These are phyloP conservation scores for Hypericum perforatum DNA, from an alignment of 345 rosid genomes.

Conservation along the genomic window DNA sequence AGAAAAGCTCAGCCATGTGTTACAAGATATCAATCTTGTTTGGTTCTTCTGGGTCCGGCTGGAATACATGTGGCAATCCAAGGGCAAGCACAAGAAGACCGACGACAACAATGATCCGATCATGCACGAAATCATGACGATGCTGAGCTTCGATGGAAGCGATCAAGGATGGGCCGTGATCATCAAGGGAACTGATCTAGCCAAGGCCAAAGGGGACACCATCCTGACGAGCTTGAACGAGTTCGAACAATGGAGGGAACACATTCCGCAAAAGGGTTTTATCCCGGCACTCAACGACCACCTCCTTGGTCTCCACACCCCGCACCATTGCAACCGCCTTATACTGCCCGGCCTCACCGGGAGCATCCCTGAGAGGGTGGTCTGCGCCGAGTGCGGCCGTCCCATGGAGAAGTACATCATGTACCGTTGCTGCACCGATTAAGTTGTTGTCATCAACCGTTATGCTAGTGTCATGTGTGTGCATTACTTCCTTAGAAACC, in stretches of 20 bases:
- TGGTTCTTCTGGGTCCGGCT: constrained; percentile 60
- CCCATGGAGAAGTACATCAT: constrained; percentile 51
- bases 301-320: constrained; percentile 18
- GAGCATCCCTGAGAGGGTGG: constrained; percentile 34
- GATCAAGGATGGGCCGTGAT: constrained; percentile 56
- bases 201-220: constrained; percentile 29
- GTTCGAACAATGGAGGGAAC: constrained; percentile 16
- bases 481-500: too few species aligned
- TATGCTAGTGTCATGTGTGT: too few species aligned
- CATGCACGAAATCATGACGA: constrained; percentile 37
- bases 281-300: constrained; percentile 30
- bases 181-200: constrained; percentile 23
- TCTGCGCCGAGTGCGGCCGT: constrained; percentile 45
- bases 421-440: constrained; percentile 33
- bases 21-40: constrained; percentile 27
- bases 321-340: constrained; percentile 46
- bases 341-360: constrained; percentile 37
- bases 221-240: constrained; percentile 19
- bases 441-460: too few species aligned
- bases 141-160: constrained; percentile 55
- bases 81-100: constrained; percentile 22
- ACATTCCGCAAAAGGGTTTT: constrained; percentile 16
- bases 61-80: constrained; percentile 72
- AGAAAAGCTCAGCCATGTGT: constrained; percentile 36
- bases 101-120: constrained; percentile 36